Base-by-base conservation (phyloP, 345 rosid genomes). In the Gossypium thurberi region DNA sequence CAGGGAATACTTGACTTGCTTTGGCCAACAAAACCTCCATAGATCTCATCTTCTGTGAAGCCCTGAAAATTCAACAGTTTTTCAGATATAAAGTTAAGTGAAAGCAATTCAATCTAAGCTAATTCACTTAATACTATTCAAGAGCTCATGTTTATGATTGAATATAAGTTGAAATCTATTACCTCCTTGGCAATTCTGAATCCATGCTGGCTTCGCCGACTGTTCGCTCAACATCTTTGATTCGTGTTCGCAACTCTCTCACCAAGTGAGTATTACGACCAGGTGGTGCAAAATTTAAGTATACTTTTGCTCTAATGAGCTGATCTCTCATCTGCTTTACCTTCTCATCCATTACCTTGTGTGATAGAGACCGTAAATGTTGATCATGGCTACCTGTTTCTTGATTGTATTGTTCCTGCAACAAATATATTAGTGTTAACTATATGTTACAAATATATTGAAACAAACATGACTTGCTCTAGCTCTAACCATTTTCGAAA, bases 111-210 rank as follows among this genome's bases (percentile, higher is more conserved):
- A 51, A 61, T 17, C 26, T 14, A 60, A 60, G 44, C 48, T 44
- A 26, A 60, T 59, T 40, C 18, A 51, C 11, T 18, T 44, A 43
- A 65, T 15, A 18, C 18, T 51, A 40, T 64, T 18, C 37, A 10
- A 64, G 51, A n/a, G 65, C 21, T 21, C 70, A 72, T n/a, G 23
- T 25, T 59, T 57, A 5, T 47, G 14, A 71, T 43, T 21, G 14
- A 46, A 46, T 15, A 59, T 47, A 12, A 37, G 28, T 44, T 46
- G 42, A 48, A 48, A 25, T 63, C 46, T 18, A 58, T 20, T 83
- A 92, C 99, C 98, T 85, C 81, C 80, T 92, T 75, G 97, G 81
- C 76, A 94, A 78, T 81, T 87, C 88, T 62, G 83, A 84, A 82
- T 94, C 97, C 78, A 78, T 92, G 46, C 74, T 74, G 59, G 85